These are phyloP conservation scores for Phytophthora melonis DNA, from an alignment of 352 stramenopile species.

Conservation along the genomic window DNA sequence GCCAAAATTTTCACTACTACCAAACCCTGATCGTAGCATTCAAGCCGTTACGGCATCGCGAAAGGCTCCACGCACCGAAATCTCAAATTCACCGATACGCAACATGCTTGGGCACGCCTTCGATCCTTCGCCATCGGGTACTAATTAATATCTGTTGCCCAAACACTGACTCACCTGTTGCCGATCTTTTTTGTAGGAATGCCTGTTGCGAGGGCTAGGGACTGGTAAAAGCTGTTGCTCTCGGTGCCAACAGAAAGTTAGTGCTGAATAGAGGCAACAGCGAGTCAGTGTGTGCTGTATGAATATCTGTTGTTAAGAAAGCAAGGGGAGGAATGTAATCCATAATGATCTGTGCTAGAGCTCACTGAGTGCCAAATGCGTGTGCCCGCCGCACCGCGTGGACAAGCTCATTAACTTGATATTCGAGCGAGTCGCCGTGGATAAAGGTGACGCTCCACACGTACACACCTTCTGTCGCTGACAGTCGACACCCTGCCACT, in stretches of 20 bases:
- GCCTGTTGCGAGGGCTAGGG: no score
- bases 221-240: no score
- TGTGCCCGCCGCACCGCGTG: background rate
- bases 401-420: conserved; percentile 1
- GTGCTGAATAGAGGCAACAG: no score
- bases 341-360: no score
- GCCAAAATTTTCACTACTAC: no score
- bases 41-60: background rate
- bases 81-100: background rate
- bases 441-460: conserved; percentile 4
- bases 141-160: no score
- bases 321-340: no score
- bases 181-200: no score
- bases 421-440: conserved; percentile 5
- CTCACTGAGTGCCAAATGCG: conserved; percentile 1
- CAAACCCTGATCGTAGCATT: background rate
- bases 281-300: no score
- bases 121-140: background rate
- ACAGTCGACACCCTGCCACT: conserved; percentile 4
- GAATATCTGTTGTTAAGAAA: no score
- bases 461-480: background rate
- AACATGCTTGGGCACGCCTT: background rate
- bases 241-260: no score
- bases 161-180: no score
- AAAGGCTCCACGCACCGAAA: background rate